Base-by-base conservation (phyloP, 805 yeast genomes). In the Wickerhamomyces subpelliculosus region DNA sequence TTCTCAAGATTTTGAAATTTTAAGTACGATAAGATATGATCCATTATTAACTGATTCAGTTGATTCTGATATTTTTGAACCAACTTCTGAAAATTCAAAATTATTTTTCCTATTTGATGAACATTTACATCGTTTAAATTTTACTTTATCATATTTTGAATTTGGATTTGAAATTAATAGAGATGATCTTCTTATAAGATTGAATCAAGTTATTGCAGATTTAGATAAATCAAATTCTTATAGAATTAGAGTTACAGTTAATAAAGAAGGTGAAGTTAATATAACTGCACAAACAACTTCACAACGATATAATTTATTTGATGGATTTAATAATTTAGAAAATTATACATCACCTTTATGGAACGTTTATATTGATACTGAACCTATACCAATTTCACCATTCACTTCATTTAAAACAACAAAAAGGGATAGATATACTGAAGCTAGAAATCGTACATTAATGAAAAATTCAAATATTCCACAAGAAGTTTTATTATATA, bases 361-460 rank as follows among this genome's bases (percentile, higher is more conserved):
- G 79, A 73, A 68, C 17, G 77, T 87, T 0, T 78, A 75, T 49
- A 50, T 88, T 4, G 90, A 84, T 53, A 52, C 64, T 0, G 58
- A 67, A 23, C 66, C 77, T 1, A 67, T 73, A 1, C 46, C 70
- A 32, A 70, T 76, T 2, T 75, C 94, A 2, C 84, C 85, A 2
- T 85, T 84, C 59, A 86, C 96, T 0, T 80, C 94, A 5, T 83
- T 88, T 62, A 90, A 90, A 57, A 90, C 97, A 0, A 84, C 96
- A 0, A 60, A 67, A 19, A 67, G 98, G 44, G 64, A 63, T 4
- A 75, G 69, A 33, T 88, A 89, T 55, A 71, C 64, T 32, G 66
- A 55, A 3, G 82, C 95, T 0, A 62, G 97, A 40, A 57, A 56
- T 1, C 62, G 86, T 32, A 47, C 61, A 31, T 51, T 75, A 4